Evolutionary conservation across 2,329 filamentous ascomycete species (phyloP).

Genomic region (Sporothrix dimorphospora): DNA sequence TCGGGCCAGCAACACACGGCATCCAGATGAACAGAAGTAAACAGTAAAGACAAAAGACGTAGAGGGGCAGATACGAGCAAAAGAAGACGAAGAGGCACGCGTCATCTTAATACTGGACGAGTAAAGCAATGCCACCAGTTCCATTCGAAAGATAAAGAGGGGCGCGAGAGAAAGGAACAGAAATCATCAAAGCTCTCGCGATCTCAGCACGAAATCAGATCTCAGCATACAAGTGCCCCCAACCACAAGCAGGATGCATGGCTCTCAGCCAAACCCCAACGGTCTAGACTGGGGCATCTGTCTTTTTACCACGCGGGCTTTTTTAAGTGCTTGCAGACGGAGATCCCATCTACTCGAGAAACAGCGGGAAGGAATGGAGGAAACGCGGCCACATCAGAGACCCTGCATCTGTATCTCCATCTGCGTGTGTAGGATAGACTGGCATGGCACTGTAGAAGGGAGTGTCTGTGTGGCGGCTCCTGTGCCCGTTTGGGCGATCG

Average conservation of each 20-base stretch:
- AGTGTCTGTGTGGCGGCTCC: slow-evolving; percentile 19
- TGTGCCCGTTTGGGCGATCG: slow-evolving; percentile 5
- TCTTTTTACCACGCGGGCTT: not conserved
- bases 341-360: not conserved
- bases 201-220: not conserved
- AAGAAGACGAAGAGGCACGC: not conserved
- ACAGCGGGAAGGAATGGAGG: not conserved
- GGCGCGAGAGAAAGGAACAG: not conserved
- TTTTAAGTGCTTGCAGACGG: slow-evolving; percentile 12
- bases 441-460: not conserved
- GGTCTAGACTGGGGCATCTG: not conserved
- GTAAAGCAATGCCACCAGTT: not conserved
- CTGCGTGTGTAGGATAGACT: not conserved
- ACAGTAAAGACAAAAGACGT: not conserved
- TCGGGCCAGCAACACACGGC: slow-evolving; percentile 11
- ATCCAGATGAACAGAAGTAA: not conserved
- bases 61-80: not conserved
- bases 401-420: not conserved
- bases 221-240: too few relatives aligned
- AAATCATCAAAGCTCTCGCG: not conserved
- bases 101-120: not conserved
- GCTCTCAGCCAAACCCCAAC: not conserved
- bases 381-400: not conserved
- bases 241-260: not conserved
- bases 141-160: not conserved